A percentile compares a stretch with the other conserved stretches of the same genome.
These are phyloP conservation scores for Suhomyces prunicola DNA, from an alignment of 805 yeast species.

Conservation along the genomic window DNA sequence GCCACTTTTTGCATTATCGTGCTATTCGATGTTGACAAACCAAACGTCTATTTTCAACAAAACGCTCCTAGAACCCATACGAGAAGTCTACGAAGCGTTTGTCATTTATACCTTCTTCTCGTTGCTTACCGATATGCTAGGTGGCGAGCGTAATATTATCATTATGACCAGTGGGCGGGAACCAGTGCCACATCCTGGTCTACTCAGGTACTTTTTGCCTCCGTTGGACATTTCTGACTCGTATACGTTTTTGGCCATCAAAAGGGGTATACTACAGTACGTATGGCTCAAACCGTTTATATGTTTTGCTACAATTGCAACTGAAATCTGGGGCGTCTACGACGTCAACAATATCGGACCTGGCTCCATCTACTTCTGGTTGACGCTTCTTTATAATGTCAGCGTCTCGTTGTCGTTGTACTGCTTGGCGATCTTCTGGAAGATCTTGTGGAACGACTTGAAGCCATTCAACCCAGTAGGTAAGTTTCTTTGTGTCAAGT, in stretches of 20 bases:
- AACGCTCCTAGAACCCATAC: conserved; percentile 61
- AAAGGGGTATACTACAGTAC: conserved; percentile 86
- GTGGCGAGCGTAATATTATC: conserved; percentile 88
- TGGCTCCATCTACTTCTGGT: conserved; percentile 56
- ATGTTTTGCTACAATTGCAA: conserved; percentile 50
- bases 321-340: conserved; percentile 49
- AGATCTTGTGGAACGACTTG: conserved; percentile 75
- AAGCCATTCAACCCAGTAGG: conserved; percentile 84
- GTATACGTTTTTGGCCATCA: conserved; percentile 65
- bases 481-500: conserved; percentile 87
- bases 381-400: conserved; percentile 67
- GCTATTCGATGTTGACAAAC: conserved; percentile 55
- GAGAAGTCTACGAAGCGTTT: conserved; percentile 94
- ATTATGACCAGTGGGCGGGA: conserved; percentile 65
- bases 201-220: conserved; percentile 45
- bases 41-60: conserved; percentile 40
- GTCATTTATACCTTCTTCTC: conserved; percentile 92
- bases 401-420: conserved; percentile 82
- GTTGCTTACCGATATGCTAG: conserved; percentile 74
- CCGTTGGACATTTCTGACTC: conserved; percentile 87
- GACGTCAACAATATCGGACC: conserved; percentile 48
- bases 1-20: conserved; percentile 74
- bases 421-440: conserved; percentile 89
- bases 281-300: conserved; percentile 91
- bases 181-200: conserved; percentile 67